phyloP scores from a whole-genome alignment of 1,284 basidiomycete species.

The Xerocomus minutiporus region DNA sequence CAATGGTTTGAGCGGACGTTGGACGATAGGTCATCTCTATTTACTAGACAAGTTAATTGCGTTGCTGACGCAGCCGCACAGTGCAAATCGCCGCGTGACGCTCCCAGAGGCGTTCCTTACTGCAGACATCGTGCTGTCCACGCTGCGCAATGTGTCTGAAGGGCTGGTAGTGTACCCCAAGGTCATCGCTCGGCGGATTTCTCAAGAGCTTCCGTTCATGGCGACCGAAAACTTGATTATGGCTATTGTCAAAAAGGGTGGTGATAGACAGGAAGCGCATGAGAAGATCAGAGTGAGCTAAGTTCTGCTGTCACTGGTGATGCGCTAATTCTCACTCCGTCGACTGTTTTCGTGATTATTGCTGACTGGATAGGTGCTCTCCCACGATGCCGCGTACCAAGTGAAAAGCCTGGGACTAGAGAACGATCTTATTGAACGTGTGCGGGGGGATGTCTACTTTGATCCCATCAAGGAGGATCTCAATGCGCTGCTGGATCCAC shows the following conservation, averaged over 20 bases:
- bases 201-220: constrained; percentile 98
- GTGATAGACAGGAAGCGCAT: constrained; percentile 95
- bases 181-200: constrained; percentile 89
- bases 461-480: constrained; percentile 62
- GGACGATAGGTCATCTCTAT: constrained; percentile 70
- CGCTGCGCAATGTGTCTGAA: constrained; percentile 95
- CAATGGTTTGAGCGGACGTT: constrained; percentile 98
- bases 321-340: constrained; percentile 9
- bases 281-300: constrained; percentile 84
- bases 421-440: constrained; percentile 93
- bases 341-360: constrained; percentile 16
- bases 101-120: constrained; percentile 97
- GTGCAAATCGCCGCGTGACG: constrained; percentile 93
- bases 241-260: constrained; percentile 94
- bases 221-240: constrained; percentile 99
- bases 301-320: constrained; percentile 16
- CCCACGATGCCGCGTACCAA: constrained; percentile 90
- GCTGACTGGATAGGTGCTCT: constrained; percentile 60
- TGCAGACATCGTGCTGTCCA: constrained; percentile 93
- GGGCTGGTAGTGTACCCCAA: constrained; percentile 97
- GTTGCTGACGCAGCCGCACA: constrained; percentile 29
- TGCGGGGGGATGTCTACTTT: constrained; percentile 63
- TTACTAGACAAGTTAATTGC: constrained; percentile 4
- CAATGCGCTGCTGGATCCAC: constrained; percentile 72
- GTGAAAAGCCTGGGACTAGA: constrained; percentile 94